These are phyloP conservation scores for Cyclaneusma minus DNA, from an alignment of 2,329 filamentous ascomycete genomes.

Conservation along the genomic window DNA sequence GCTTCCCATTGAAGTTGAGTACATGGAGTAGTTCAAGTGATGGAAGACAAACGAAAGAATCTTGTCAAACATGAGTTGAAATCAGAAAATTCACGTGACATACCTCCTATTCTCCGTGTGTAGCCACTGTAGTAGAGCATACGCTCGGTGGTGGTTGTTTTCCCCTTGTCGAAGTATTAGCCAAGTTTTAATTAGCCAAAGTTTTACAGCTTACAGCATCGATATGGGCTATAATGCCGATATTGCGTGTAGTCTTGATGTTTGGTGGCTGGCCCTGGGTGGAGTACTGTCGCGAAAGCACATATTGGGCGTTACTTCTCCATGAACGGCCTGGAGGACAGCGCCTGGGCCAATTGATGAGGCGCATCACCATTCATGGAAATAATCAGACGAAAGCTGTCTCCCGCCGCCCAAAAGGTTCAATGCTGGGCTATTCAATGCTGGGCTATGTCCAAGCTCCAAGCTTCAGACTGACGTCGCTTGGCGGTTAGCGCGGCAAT, in stretches of 20 bases:
- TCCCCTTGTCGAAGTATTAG: slow-evolving; percentile 49
- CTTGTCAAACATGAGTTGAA: not conserved
- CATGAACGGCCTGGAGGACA: no score
- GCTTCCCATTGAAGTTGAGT: not conserved
- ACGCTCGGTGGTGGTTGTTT: slow-evolving; percentile 96
- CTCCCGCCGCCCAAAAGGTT: no score
- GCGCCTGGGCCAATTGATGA: no score
- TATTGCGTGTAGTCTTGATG: slow-evolving; percentile 61
- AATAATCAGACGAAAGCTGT: no score
- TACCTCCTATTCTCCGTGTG: slow-evolving; percentile 67
- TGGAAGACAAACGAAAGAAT: slow-evolving; percentile 1
- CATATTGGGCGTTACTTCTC: no score
- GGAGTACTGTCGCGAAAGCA: no score
- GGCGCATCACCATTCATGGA: no score
- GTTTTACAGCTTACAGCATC: slow-evolving; percentile 48
- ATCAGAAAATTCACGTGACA: slow-evolving; percentile 4
- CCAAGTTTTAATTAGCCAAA: slow-evolving; percentile 2
- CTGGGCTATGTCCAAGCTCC: no score
- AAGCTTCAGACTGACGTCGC: no score
- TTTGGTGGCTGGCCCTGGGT: no score
- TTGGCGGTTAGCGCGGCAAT: no score
- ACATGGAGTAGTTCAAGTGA: slow-evolving; percentile 1
- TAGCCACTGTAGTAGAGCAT: slow-evolving; percentile 96
- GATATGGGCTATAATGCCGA: slow-evolving; percentile 97
- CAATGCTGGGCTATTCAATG: no score